Conservation (phyloP, 2,329 filamentous ascomycete species). For the Penicillium sp. region DNA sequence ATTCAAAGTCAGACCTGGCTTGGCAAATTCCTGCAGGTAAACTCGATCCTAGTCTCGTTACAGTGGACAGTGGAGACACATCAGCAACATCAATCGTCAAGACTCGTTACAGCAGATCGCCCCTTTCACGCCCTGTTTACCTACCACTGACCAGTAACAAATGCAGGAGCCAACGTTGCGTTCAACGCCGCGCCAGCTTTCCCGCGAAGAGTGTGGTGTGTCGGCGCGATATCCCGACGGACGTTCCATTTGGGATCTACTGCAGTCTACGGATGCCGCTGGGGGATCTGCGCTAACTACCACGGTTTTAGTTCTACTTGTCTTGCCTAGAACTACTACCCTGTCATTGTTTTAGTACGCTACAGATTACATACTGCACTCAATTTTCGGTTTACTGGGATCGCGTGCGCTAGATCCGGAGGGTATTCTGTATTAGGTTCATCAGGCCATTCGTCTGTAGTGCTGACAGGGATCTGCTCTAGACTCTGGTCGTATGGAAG, state of each 20-base stretch:
- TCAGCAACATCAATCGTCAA: not conserved
- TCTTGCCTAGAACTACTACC: not conserved
- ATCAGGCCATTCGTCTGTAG: not conserved
- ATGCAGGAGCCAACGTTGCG: not conserved
- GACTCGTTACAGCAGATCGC: not conserved
- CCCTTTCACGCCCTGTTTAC: not conserved
- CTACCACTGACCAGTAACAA: not conserved
- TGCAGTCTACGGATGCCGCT: not conserved
- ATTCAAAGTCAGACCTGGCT: not conserved
- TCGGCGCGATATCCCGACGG: conserved; percentile 1
- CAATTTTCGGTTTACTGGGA: not conserved
- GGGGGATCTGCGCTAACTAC: not conserved
- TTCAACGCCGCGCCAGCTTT: not conserved
- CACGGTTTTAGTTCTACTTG: not conserved
- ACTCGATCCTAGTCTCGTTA: not conserved
- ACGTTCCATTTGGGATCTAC: not conserved
- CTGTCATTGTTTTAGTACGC: too few species aligned
- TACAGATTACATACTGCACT: too few species aligned
- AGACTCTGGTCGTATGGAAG: not conserved
- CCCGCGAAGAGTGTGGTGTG: not conserved
- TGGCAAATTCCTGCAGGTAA: not conserved
- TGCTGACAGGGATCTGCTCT: not conserved
- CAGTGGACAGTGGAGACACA: not conserved
- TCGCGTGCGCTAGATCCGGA: not conserved
- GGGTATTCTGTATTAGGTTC: not conserved